Conservation (phyloP, 192 early-diverging fungal species). For the Mortierella antarctica region DNA sequence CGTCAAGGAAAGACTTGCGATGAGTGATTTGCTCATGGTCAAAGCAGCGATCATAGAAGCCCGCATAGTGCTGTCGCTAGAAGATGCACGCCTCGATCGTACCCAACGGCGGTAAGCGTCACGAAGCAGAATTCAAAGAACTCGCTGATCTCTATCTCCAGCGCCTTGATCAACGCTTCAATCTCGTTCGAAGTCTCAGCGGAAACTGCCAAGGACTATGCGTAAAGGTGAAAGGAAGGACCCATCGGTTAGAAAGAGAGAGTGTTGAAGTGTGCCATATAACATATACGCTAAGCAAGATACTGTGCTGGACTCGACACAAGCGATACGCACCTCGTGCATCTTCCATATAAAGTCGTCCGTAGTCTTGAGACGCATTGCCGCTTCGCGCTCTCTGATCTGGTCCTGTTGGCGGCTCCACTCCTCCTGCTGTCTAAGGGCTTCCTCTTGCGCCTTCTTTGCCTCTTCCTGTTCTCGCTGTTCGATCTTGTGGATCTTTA, state of each 20-base stretch:
- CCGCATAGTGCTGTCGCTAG: too few relatives aligned
- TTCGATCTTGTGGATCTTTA: conserved; percentile 35
- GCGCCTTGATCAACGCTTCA: conserved; percentile 16
- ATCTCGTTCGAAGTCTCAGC: not conserved
- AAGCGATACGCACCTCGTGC: conserved; percentile 26
- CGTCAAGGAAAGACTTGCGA: not conserved
- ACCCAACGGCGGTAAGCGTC: conserved; percentile 26
- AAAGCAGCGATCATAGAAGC: too few relatives aligned
- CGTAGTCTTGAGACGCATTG: conserved; percentile 2
- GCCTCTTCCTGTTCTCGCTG: conserved; percentile 35
- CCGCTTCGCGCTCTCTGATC: conserved; percentile 23
- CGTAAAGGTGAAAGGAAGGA: not conserved
- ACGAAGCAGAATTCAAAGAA: conserved; percentile 43
- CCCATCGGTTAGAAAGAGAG: not conserved
- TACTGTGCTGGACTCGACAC: not conserved
- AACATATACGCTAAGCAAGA: not conserved
- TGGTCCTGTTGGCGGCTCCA: conserved; percentile 39
- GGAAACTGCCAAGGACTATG: conserved; percentile 11
- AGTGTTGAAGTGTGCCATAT: not conserved
- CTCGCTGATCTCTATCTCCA: conserved; percentile 44
- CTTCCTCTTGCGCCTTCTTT: conserved; percentile 16
- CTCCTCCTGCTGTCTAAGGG: conserved; percentile 30
- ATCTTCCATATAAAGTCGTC: conserved; percentile 49
- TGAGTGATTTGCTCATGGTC: too few relatives aligned
- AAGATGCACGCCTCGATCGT: not conserved